Evolutionary conservation across 306 rosid species (phyloP).

Genomic region (Myrica gale): DNA sequence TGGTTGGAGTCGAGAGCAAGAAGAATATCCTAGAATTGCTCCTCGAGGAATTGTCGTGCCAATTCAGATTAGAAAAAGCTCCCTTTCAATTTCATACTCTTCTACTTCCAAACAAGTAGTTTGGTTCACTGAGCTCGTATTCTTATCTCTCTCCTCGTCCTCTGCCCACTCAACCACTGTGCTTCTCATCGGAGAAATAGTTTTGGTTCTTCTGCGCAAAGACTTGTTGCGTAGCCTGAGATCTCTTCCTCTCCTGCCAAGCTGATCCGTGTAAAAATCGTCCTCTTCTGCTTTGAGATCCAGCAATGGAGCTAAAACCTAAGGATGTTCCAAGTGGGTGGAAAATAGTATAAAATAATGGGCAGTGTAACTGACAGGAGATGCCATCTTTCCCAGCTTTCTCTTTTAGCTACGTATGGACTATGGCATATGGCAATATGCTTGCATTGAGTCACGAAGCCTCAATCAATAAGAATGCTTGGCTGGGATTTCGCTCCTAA

Average conservation of each 20-base stretch:
- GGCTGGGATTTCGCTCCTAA: too few relatives aligned
- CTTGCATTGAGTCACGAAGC: too few relatives aligned
- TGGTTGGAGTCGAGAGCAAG: conserved; percentile 32
- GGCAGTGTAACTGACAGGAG: too few relatives aligned
- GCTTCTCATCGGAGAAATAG: conserved; percentile 78
- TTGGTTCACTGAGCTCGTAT: too few relatives aligned
- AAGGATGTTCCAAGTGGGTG: conserved; percentile 71
- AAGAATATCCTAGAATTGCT: neutral
- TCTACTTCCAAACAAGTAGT: too few relatives aligned
- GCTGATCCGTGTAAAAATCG: conserved; percentile 20
- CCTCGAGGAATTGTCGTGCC: neutral
- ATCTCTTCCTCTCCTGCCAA: conserved; percentile 72
- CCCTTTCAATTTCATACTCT: neutral
- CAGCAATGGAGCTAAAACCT: conserved; percentile 63
- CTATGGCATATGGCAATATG: too few relatives aligned
- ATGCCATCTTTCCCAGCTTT: too few relatives aligned
- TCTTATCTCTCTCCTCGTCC: conserved; percentile 20
- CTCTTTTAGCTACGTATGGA: too few relatives aligned
- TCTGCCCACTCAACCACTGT: conserved; percentile 53
- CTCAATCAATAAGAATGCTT: too few relatives aligned
- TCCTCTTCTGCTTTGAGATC: conserved; percentile 60
- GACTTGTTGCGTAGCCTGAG: conserved; percentile 66
- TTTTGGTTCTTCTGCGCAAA: conserved; percentile 75
- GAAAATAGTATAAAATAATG: conserved; percentile 38
- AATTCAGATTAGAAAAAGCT: conserved; percentile 20